Percentiles rank a stretch among this genome's conserved stretches.
Conservation (phyloP, 768 basidiomycete species). For the Pholiota microspora region DNA sequence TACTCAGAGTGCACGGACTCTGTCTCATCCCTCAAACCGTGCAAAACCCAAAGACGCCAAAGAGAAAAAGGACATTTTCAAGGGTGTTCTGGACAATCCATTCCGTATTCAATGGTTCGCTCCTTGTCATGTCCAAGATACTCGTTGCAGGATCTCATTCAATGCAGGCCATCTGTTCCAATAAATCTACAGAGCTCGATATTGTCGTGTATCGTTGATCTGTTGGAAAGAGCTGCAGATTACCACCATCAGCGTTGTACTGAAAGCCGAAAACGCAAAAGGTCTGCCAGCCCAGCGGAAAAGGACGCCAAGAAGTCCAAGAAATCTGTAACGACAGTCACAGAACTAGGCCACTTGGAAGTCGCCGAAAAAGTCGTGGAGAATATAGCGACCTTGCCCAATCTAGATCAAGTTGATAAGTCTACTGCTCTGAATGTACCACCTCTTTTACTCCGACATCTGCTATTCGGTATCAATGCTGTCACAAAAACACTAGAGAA, state of each 20-base stretch:
- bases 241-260: constrained; percentile 35
- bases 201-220: constrained; percentile 47
- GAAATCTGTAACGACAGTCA: constrained; percentile 2
- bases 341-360: not conserved
- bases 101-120: constrained; percentile 66
- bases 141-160: constrained; percentile 5
- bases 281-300: constrained; percentile 14
- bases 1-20: constrained; percentile 46
- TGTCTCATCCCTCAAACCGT: constrained; percentile 64
- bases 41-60: constrained; percentile 41
- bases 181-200: constrained; percentile 60
- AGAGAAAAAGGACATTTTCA: constrained; percentile 68
- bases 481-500: constrained; percentile 73
- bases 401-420: not conserved
- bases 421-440: constrained; percentile 6
- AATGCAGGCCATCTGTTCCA: constrained; percentile 60
- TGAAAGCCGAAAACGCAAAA: constrained; percentile 39
- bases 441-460: constrained; percentile 45
- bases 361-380: not conserved
- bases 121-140: constrained; percentile 7
- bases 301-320: constrained; percentile 20
- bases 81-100: constrained; percentile 70
- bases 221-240: constrained; percentile 48
- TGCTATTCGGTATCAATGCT: constrained; percentile 73
- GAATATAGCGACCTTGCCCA: not conserved